Conservation (phyloP, 2,329 filamentous ascomycete genomes). For the Cytospora piceicola region DNA sequence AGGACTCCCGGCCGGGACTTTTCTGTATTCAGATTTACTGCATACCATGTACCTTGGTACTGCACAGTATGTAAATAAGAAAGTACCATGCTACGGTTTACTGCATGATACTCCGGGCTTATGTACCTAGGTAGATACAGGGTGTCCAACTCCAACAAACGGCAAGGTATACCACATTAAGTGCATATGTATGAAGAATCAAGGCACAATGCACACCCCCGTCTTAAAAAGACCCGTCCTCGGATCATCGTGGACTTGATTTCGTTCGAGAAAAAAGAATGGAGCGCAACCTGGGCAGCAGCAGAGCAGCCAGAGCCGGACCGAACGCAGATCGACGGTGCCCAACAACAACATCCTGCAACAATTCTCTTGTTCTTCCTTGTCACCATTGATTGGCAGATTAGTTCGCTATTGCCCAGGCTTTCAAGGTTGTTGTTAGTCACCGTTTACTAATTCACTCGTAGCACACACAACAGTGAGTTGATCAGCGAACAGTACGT, state of each 20-base stretch:
- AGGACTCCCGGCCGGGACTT: conserved; percentile 19
- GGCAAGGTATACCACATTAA: background rate
- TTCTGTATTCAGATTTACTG: background rate
- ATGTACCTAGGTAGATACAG: too few species aligned
- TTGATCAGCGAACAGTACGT: too few species aligned
- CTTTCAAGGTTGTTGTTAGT: background rate
- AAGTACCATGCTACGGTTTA: background rate
- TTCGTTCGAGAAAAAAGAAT: background rate
- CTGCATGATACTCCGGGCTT: background rate
- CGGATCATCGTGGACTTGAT: background rate
- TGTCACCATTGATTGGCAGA: background rate
- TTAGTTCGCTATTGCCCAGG: background rate
- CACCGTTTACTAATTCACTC: background rate
- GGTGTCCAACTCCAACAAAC: too few species aligned
- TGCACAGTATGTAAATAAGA: background rate
- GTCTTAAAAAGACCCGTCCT: background rate
- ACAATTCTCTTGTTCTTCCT: background rate
- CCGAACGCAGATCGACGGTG: background rate
- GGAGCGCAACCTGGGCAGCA: background rate
- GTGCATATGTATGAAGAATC: conserved; percentile 3
- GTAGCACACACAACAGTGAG: too few species aligned
- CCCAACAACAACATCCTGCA: background rate
- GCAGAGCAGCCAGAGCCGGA: background rate
- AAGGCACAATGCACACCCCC: background rate
- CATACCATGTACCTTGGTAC: background rate